These are phyloP conservation scores for Skeletonema tropicum DNA, from an alignment of 108 stramenopile genomes.

Conservation along the genomic window DNA sequence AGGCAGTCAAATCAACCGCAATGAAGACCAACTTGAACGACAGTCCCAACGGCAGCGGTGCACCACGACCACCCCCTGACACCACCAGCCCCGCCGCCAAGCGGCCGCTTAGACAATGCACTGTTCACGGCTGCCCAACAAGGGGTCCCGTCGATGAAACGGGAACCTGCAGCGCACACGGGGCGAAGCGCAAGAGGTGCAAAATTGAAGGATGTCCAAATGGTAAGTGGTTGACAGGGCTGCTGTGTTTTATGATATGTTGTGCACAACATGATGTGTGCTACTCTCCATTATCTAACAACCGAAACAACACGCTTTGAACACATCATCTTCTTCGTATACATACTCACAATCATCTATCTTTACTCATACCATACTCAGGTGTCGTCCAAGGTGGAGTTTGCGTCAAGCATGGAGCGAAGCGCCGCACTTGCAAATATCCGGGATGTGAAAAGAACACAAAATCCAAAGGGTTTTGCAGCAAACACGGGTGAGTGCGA, in stretches of 20 bases:
- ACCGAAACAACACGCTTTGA: too few relatives aligned
- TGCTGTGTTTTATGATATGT: too few relatives aligned
- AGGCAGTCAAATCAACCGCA: too few relatives aligned
- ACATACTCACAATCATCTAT: background rate
- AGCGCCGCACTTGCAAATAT: constrained; percentile 20
- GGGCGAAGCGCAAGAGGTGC: background rate
- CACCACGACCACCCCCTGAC: too few relatives aligned
- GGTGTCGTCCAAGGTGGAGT: constrained; percentile 32
- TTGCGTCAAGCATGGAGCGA: constrained; percentile 29
- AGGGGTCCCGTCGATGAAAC: background rate
- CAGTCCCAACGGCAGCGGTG: too few relatives aligned
- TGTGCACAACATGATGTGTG: too few relatives aligned
- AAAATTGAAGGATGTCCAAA: background rate
- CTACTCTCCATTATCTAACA: too few relatives aligned
- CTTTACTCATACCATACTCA: background rate
- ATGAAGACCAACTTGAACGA: too few relatives aligned
- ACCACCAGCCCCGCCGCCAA: too few relatives aligned
- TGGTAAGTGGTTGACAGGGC: background rate
- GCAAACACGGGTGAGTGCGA: background rate
- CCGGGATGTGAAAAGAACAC: constrained; percentile 19
- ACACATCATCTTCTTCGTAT: too few relatives aligned
- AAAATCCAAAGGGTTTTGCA: background rate
- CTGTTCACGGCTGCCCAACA: background rate
- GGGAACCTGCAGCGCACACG: background rate
- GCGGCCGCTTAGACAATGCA: background rate